Evolutionary conservation across 805 yeast genomes (phyloP), one percentile per base, ranked within the genome.

Genomic region (Saccharomycopsis selenospora): DNA sequence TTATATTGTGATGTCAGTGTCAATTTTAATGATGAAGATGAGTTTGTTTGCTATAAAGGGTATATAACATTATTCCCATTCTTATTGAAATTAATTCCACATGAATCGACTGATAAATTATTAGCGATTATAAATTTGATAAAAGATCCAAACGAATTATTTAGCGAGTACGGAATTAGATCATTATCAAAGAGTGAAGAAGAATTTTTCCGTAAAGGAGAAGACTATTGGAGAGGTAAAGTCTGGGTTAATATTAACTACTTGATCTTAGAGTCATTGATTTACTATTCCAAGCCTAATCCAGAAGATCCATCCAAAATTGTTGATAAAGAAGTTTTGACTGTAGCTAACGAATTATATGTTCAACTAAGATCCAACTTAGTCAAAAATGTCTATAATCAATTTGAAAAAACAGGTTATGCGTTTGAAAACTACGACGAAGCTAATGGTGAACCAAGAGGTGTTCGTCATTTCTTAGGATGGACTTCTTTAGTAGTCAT

Each of bases 221-320:
- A 93, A 60, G 82, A 91, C 64, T 93, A 93, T 67, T 93, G 99
- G 99, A 76, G 96, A 54, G 93, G 96, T 1, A 87, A 95, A 17
- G 73, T 93, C 24, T 93, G 98, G 98, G 71, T 89, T 57, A 85
- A 89, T 62, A 85, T 93, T 59, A 93, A 93, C 67, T 91, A 88
- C 60, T 67, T 93, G 63, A 70, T 82, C 3, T 68, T 93, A 40
- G 93, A 88, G 46, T 75, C 85, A 3, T 68, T 93, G 53, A 63
- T 69, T 27, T 66, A 78, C 61, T 91, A 90, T 59, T 61, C 58
- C 47, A 60, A 46, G 2, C 51, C 60, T n/a, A 55, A 58, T 5
- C 59, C 72, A 1, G 66, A 62, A 3, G 55, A 56, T 1, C 60
- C 61, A 13, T 59, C 66, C 2, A 47, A 45, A n/a, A 40, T 42